Conservation (phyloP, 208 protist species). For the Trichomonas tenax region DNA sequence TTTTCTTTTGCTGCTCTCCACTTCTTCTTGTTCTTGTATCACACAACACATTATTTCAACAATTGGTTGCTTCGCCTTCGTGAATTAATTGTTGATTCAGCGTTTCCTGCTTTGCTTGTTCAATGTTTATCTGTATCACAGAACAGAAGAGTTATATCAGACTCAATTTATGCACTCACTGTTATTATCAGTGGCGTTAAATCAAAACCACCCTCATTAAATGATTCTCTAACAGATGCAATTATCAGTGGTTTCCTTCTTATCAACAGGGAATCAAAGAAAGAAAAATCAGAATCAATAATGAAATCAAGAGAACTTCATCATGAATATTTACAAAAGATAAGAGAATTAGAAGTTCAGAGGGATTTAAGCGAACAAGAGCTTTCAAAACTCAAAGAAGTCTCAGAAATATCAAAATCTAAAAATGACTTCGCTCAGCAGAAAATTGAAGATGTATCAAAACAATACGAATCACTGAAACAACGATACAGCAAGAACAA, state of each 20-base stretch:
- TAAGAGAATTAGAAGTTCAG: not conserved
- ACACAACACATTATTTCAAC: not conserved
- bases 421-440: not conserved
- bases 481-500: not conserved
- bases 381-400: not conserved
- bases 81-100: not conserved
- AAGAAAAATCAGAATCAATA: not conserved
- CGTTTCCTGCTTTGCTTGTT: not conserved
- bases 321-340: not conserved
- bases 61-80: not conserved
- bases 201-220: not conserved
- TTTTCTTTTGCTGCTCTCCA: not conserved
- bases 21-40: not conserved
- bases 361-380: not conserved
- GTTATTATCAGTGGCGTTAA: not conserved
- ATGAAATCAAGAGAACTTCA: not conserved
- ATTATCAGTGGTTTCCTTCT: not conserved
- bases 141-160: not conserved
- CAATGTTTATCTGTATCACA: not conserved
- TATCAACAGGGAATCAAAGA: not conserved
- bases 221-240: not conserved
- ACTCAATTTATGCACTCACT: not conserved
- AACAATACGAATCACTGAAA: not conserved
- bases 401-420: not conserved
- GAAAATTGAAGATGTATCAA: not conserved